phyloP scores from a whole-genome alignment of 768 basidiomycete species.

The Postia placenta region DNA sequence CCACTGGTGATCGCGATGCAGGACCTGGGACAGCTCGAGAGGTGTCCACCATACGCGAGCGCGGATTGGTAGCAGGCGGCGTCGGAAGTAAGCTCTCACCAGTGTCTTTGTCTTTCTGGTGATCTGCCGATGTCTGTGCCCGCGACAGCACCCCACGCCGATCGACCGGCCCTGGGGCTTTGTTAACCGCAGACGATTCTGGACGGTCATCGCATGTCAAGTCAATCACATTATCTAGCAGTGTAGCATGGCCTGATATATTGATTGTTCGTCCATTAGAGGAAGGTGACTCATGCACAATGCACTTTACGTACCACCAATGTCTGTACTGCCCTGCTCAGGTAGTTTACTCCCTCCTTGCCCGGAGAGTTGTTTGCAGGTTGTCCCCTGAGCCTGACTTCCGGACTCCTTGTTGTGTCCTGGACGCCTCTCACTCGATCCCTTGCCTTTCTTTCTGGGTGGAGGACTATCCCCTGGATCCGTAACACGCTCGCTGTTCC shows the following conservation, averaged over 20 bases:
- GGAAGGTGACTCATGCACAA: not conserved
- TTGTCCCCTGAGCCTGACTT: not conserved
- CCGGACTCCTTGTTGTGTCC: not conserved
- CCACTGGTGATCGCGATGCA: not conserved
- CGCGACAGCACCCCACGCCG: not conserved
- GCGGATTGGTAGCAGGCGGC: not conserved
- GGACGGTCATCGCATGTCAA: not conserved
- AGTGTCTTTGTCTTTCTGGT: not conserved
- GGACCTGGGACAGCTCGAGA: not conserved
- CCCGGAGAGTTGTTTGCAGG: not conserved
- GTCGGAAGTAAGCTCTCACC: not conserved
- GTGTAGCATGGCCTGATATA: not conserved
- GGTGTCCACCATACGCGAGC: not conserved
- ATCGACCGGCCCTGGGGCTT: not conserved
- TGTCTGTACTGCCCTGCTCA: not conserved
- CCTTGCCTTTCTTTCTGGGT: constrained; percentile 12
- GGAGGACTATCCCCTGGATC: not conserved
- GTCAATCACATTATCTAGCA: not conserved
- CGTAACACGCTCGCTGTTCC: not conserved
- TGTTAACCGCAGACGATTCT: not conserved
- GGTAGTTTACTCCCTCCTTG: not conserved
- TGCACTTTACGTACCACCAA: not conserved
- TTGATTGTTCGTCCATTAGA: not conserved
- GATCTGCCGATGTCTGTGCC: not conserved
- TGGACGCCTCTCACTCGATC: constrained; percentile 12